phyloP scores from a whole-genome alignment of 257 asterid species.

The Ophiorrhiza pumila region DNA sequence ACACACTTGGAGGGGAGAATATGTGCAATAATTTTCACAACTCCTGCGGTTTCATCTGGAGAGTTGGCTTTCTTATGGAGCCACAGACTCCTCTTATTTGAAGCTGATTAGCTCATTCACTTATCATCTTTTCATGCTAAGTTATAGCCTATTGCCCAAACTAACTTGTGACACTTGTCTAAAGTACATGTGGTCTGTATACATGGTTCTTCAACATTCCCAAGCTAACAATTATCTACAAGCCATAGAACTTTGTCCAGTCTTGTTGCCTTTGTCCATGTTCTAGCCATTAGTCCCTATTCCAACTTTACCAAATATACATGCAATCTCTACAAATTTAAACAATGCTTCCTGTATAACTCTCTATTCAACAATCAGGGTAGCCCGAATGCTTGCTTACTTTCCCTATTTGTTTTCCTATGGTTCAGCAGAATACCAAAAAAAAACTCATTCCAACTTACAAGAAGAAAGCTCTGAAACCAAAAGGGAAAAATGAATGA shows the following conservation, averaged over 20 bases:
- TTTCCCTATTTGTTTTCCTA: not conserved
- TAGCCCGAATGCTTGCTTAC: not conserved
- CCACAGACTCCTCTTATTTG: not conserved
- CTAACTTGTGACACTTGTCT: not conserved
- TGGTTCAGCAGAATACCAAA: not conserved
- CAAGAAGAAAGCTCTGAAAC: not conserved
- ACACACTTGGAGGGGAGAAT: not conserved
- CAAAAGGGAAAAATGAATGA: not conserved
- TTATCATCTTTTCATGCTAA: not conserved
- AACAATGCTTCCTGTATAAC: too few relatives aligned
- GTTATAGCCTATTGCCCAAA: not conserved
- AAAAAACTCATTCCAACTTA: not conserved
- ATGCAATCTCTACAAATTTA: not conserved
- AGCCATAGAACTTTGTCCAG: not conserved
- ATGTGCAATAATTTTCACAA: not conserved
- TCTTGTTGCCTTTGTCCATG: not conserved
- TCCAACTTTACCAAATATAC: not conserved
- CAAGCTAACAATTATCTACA: not conserved
- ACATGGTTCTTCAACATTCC: not conserved
- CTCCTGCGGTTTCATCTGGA: not conserved
- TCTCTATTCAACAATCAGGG: not conserved
- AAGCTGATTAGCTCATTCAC: not conserved
- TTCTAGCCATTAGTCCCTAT: not conserved
- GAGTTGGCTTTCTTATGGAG: not conserved
- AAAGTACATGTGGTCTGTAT: not conserved